Evolutionary conservation across 2,329 filamentous ascomycete species (phyloP).

Genomic region (Ceratocystis smalleyi): DNA sequence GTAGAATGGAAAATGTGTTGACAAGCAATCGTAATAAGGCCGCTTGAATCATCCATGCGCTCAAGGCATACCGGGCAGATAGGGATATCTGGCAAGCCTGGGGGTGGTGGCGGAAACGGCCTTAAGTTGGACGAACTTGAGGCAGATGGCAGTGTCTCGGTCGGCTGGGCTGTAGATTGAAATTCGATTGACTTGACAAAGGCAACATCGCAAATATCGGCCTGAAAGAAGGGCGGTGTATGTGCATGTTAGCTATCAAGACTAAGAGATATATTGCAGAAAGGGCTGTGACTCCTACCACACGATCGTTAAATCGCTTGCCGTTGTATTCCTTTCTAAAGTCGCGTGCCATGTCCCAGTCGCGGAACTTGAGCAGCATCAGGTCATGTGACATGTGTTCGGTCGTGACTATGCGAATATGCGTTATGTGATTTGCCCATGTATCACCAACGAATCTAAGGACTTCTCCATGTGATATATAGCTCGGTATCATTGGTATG

Average conservation of each 20-base stretch:
- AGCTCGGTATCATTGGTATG: slow-evolving; percentile 86
- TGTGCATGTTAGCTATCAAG: neutral
- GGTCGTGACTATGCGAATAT: slow-evolving; percentile 89
- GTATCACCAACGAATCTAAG: slow-evolving; percentile 80
- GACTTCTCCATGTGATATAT: slow-evolving; percentile 81
- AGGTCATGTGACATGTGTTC: slow-evolving; percentile 81
- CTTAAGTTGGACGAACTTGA: slow-evolving; percentile 34
- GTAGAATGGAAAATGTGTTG: slow-evolving; percentile 97
- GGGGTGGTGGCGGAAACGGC: slow-evolving; percentile 53
- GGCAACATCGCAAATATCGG: slow-evolving; percentile 86
- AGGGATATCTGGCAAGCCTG: slow-evolving; percentile 75
- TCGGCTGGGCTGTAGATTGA: slow-evolving; percentile 41
- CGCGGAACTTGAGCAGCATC: slow-evolving; percentile 85
- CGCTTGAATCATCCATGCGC: slow-evolving; percentile 94
- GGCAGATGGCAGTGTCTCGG: slow-evolving; percentile 32
- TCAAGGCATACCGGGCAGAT: slow-evolving; percentile 95
- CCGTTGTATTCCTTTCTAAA: slow-evolving; percentile 87
- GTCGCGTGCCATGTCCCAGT: slow-evolving; percentile 53
- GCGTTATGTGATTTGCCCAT: slow-evolving; percentile 72
- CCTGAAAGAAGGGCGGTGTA: slow-evolving; percentile 29
- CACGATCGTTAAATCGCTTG: slow-evolving; percentile 80
- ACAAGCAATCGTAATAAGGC: slow-evolving; percentile 86
- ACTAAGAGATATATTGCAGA: neutral
- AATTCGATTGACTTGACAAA: slow-evolving; percentile 89
- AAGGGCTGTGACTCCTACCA: slow-evolving; percentile 37